A percentile compares a stretch with the other conserved stretches of the same genome.
phyloP scores from a whole-genome alignment of 2,329 filamentous ascomycete species.

The Trichoderma harzianum region DNA sequence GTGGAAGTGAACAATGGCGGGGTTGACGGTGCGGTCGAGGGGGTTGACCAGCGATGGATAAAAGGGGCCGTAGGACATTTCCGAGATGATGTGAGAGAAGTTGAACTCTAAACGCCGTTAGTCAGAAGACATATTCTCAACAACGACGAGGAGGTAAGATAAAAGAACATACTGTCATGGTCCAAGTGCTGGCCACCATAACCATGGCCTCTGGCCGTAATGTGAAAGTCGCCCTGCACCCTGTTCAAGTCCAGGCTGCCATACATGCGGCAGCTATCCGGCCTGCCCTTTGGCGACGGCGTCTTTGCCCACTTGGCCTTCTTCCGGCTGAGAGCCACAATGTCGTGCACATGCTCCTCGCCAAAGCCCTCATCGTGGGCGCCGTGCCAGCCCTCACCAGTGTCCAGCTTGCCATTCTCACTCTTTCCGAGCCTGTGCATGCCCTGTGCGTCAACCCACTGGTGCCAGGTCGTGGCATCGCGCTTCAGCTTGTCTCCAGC shows the following conservation, averaged over 20 bases:
- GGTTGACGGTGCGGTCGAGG: slow-evolving; percentile 83
- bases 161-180: slow-evolving; percentile 63
- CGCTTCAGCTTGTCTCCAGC: slow-evolving; percentile 70
- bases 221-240: slow-evolving; percentile 97
- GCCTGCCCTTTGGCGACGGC: slow-evolving; percentile 56
- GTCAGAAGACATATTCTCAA: slow-evolving; percentile 22
- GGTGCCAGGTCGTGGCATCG: slow-evolving; percentile 74
- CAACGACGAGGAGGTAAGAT: not conserved
- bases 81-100: slow-evolving; percentile 94
- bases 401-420: slow-evolving; percentile 50
- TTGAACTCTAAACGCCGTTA: slow-evolving; percentile 67
- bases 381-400: slow-evolving; percentile 55
- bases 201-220: slow-evolving; percentile 93
- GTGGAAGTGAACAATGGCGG: slow-evolving; percentile 75
- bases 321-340: slow-evolving; percentile 66
- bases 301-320: slow-evolving; percentile 72
- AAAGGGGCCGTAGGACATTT: slow-evolving; percentile 95
- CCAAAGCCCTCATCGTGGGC: slow-evolving; percentile 63
- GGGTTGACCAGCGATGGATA: slow-evolving; percentile 93
- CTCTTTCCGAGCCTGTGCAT: slow-evolving; percentile 59
- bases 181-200: slow-evolving; percentile 80
- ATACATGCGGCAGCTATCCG: slow-evolving; percentile 83
- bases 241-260: slow-evolving; percentile 91
- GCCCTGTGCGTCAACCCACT: slow-evolving; percentile 74
- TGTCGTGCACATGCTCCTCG: slow-evolving; percentile 89